These are phyloP conservation scores for Penicillium longicatenatum DNA, from an alignment of 495 filamentous ascomycete species.

Conservation along the genomic window DNA sequence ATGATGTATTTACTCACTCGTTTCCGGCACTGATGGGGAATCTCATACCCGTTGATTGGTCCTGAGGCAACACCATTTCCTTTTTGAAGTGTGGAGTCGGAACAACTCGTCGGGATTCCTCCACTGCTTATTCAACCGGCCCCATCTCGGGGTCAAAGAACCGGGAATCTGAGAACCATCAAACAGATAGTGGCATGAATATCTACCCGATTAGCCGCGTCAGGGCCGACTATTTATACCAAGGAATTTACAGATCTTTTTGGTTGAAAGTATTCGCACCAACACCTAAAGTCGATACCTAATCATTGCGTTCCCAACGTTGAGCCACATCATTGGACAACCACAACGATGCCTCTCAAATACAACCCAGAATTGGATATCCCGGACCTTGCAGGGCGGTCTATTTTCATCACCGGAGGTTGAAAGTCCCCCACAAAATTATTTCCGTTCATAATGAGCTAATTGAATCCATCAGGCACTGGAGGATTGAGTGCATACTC, in stretches of 20 bases:
- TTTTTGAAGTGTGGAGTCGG: not conserved
- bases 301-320: not conserved
- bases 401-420: constrained; percentile 8
- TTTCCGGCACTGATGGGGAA: no score
- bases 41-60: no score
- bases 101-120: not conserved
- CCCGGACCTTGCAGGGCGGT: not conserved
- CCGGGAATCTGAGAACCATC: no score
- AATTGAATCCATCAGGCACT: not conserved
- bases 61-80: no score
- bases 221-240: not conserved
- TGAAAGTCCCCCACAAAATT: no score
- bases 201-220: not conserved
- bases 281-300: no score
- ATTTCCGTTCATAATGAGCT: not conserved
- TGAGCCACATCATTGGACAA: not conserved
- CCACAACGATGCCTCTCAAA: not conserved
- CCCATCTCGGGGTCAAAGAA: not conserved
- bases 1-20: no score
- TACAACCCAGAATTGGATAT: not conserved
- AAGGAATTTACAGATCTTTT: not conserved
- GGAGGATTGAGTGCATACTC: not conserved
- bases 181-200: not conserved
- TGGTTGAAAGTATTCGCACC: no score
- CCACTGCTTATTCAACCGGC: not conserved